Conservation (phyloP, 83 land plant genomes). For the Picea abies region DNA sequence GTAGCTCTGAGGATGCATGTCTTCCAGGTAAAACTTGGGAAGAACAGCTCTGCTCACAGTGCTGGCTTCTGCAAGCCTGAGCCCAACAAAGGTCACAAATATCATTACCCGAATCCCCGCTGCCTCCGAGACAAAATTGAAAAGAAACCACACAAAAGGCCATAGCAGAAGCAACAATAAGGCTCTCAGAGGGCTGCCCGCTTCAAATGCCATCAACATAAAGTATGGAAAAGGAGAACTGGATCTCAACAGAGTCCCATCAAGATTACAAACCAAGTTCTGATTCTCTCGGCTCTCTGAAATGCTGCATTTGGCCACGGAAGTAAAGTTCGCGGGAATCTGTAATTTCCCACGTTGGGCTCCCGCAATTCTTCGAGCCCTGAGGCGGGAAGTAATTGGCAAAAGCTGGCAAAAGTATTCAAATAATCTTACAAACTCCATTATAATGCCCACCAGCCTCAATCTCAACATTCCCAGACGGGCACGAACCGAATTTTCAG, state of each 20-base stretch:
- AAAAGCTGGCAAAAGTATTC: background rate
- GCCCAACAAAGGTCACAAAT: conserved; percentile 71
- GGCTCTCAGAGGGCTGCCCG: conserved; percentile 43
- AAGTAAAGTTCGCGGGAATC: background rate
- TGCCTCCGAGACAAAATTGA: conserved; percentile 22
- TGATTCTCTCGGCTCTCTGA: background rate
- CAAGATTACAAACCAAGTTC: conserved; percentile 28
- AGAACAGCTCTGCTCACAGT: conserved; percentile 65
- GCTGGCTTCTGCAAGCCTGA: conserved; percentile 33
- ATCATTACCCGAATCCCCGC: conserved; percentile 44
- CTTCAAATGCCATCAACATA: conserved; percentile 66
- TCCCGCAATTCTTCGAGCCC: background rate
- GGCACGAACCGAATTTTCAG: no score
- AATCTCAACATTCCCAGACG: background rate
- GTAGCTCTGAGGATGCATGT: conserved; percentile 45
- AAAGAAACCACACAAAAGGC: conserved; percentile 39
- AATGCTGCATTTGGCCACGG: background rate
- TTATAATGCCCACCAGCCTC: background rate
- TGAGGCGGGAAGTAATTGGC: background rate
- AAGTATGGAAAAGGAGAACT: conserved; percentile 55
- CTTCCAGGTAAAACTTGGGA: conserved; percentile 84
- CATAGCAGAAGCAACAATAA: conserved; percentile 37
- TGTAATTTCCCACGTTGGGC: background rate
- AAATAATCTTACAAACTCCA: conserved; percentile 8
- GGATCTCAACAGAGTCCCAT: conserved; percentile 43